Evolutionary conservation across 768 basidiomycete genomes (phyloP), one percentile per base, ranked within the genome.

Genomic region (Tylopilus felleus): DNA sequence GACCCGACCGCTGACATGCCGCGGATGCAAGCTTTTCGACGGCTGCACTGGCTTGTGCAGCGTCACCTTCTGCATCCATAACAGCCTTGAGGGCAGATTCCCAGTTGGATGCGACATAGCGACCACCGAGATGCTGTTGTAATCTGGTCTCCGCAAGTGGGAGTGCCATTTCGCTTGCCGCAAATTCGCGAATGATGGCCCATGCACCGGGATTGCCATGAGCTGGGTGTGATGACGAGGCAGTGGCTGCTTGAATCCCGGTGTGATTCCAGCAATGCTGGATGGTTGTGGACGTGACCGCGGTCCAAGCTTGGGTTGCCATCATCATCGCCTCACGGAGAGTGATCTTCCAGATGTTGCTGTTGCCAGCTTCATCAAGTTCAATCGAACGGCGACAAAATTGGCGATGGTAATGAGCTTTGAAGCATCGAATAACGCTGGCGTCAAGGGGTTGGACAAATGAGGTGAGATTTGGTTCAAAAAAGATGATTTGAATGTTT

Each of bases 141-240:
- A 43, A 8, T 10, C 6, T 9, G 3, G 42, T 5, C 17, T 58
- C 31, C 0, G 27, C 53, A 12, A 23, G n/a, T 17, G 41, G 53
- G 1, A 56, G 53, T 28, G 49, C 8, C 12, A 27, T 47, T 0
- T 58, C 27, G 12, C 45, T 56, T 8, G 39, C 13, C 16, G 33
- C 49, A 51, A 58, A 58, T 9, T 56, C 28, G n/a, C 7, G 14
- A 42, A 58, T 21, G 4, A 58, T 58, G 8, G 28, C 28, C 56
- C 48, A 58, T 23, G 53, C 49, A 7, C 36, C 49, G 38, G 57
- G 57, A 44, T 58, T 38, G 7, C 31, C 28, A 25, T 58, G 49
- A 17, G 45, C 31, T 7, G 51, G 49, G 19, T 50, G 40, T 5
- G 17, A 43, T 25, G 16, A 27, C 6, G 25, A 17, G 9, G 31